phyloP scores from a whole-genome alignment of 176 grass and related monocot genomes.

The Thalia dealbata region DNA sequence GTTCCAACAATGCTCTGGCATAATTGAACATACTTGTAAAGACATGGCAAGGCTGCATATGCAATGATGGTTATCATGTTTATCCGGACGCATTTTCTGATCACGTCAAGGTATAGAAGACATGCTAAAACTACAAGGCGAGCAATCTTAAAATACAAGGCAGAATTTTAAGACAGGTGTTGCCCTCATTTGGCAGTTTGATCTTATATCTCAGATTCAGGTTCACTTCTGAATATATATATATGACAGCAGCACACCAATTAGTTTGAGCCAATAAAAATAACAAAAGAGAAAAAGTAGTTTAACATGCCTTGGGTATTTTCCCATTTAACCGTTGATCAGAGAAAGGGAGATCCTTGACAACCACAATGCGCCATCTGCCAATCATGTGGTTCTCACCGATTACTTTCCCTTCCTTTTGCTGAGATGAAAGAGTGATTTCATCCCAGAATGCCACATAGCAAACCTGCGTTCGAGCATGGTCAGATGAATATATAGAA shows the following conservation, averaged over 20 bases:
- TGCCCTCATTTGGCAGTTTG: neutral
- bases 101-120: no score
- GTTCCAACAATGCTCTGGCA: no score
- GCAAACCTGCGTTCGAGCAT: slow-evolving; percentile 50
- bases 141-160: no score
- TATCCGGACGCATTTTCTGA: neutral
- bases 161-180: no score
- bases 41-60: no score
- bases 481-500: neutral
- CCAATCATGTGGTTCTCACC: slow-evolving; percentile 50
- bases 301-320: slow-evolving; percentile 60
- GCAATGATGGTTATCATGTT: neutral
- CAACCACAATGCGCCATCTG: slow-evolving; percentile 69
- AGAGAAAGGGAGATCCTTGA: slow-evolving; percentile 69
- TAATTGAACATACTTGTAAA: no score
- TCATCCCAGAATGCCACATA: slow-evolving; percentile 98
- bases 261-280: neutral
- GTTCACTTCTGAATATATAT: neutral
- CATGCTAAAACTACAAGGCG: no score
- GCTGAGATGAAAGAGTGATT: slow-evolving; percentile 48
- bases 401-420: slow-evolving; percentile 65
- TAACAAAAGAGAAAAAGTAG: neutral
- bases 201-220: neutral
- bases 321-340: slow-evolving; percentile 96
- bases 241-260: neutral